Evolutionary conservation across 495 filamentous ascomycete species (phyloP).

Genomic region (Glonium stellatum): DNA sequence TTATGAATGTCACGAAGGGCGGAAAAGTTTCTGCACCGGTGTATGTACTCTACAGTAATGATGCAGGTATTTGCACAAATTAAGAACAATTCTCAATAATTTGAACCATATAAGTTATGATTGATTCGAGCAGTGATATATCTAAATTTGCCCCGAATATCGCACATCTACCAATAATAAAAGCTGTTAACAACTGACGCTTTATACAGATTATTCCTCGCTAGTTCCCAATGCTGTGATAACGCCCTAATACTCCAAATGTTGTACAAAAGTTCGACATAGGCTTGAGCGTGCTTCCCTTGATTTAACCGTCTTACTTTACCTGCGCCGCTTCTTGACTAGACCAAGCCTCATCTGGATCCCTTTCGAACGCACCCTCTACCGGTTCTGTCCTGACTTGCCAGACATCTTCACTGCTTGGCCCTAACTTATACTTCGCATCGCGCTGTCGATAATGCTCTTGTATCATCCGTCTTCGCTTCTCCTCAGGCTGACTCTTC

Average conservation of each 20-base stretch:
- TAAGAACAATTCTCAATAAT: slow-evolving; percentile 12
- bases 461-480: slow-evolving; percentile 52
- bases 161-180: no score
- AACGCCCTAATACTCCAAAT: no score
- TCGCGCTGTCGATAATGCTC: slow-evolving; percentile 68
- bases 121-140: no score
- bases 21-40: slow-evolving; percentile 4
- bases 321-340: slow-evolving; percentile 21
- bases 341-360: slow-evolving; percentile 49
- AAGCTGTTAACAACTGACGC: no score
- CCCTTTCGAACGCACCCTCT: slow-evolving; percentile 47
- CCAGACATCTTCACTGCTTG: slow-evolving; percentile 92
- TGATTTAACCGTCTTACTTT: no score
- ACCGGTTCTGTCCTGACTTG: slow-evolving; percentile 52
- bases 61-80: slow-evolving; percentile 1
- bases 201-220: no score
- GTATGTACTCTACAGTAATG: slow-evolving; percentile 8
- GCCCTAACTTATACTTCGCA: slow-evolving; percentile 61
- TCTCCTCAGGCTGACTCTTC: slow-evolving; percentile 40
- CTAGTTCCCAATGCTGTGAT: no score
- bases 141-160: no score
- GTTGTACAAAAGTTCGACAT: no score
- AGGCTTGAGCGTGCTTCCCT: no score
- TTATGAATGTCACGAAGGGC: slow-evolving; percentile 3
- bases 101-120: slow-evolving; percentile 15